Evolutionary conservation across 331 rosid species (phyloP).

Genomic region (Pyracantha coccinea): DNA sequence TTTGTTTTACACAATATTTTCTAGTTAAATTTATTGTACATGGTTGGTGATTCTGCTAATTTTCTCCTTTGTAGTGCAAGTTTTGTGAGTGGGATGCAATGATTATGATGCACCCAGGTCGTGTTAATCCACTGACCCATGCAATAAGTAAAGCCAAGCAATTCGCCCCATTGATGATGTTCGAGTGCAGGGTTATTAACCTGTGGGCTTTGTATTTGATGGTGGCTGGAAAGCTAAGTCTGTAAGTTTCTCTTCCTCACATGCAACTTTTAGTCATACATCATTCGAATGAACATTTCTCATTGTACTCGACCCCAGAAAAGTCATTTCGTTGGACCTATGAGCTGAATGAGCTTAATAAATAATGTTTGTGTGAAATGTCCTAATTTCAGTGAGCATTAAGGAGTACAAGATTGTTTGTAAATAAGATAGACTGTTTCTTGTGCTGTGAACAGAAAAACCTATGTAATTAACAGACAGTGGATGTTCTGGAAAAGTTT

Average conservation of each 20-base stretch:
- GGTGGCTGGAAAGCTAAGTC: conserved; percentile 82
- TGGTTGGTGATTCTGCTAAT: conserved; percentile 4
- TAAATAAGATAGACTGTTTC: background rate
- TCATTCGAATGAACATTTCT: background rate
- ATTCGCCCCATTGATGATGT: conserved; percentile 62
- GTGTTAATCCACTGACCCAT: conserved; percentile 48
- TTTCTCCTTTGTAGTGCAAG: conserved; percentile 53
- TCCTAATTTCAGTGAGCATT: background rate
- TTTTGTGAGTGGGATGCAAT: conserved; percentile 82
- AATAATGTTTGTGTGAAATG: background rate
- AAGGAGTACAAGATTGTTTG: background rate
- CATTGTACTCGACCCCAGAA: background rate
- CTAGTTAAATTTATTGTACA: background rate
- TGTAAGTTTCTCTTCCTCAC: conserved; percentile 41
- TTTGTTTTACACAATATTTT: background rate
- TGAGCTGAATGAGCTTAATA: background rate
- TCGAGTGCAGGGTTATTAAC: conserved; percentile 85
- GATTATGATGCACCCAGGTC: conserved; percentile 61
- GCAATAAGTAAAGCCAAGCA: conserved; percentile 56
- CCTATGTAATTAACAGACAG: background rate
- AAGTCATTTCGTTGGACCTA: background rate
- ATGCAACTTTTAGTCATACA: background rate
- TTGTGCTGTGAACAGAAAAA: background rate
- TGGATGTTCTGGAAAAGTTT: background rate
- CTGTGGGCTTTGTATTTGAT: conserved; percentile 39